Evolutionary conservation across 2,329 filamentous ascomycete genomes (phyloP), one percentile per base, ranked within the genome.

Genomic region (Stagonosporopsis rhizophila): DNA sequence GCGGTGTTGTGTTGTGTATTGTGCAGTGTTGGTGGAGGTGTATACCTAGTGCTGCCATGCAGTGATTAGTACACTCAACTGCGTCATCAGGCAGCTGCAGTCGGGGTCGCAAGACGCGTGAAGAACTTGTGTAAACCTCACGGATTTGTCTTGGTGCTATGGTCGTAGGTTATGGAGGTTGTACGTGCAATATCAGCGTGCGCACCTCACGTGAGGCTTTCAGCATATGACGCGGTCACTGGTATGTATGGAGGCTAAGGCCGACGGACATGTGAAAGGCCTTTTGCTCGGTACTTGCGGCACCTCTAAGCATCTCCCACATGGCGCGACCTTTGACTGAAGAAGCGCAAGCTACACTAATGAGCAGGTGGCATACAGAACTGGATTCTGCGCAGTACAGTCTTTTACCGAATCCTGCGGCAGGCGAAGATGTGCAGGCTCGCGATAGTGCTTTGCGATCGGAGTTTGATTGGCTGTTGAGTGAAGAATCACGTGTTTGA

Each of bases 11-110:
- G 28, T n/a, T 52, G 51, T 23, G 53, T 48, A 14, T 40, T 22
- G 25, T 19, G 15, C 35, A 47, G 56, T 44, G 58, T 58, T 58
- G 59, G 39, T 56, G 53, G 52, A 49, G 42, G 50, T 47, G 40
- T 41, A 73, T 75, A 71, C 76, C 76, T 75, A 78, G 66, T 71
- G 76, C 76, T 69, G 76, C 76, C 76, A 78, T 78, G 71, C 74
- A 77, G 49, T 58, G 17, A 41, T 37, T 48, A 58, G 49, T 39
- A 52, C 42, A 38, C 72, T 56, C 59, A 59, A 66, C 68, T 73
- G 72, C 72, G 73, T 74, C 72, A 75, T 75, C 64, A 65, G 67
- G 66, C 68, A 56, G 59, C 59, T 61, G 61, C 58, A 61, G 62
- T 56, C 58, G 60, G 66, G 62, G 61, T 67, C 66, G 63, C 62